Evolutionary conservation across 2,329 filamentous ascomycete species (phyloP).

Genomic region (Lecanoromycetidae sp.): DNA sequence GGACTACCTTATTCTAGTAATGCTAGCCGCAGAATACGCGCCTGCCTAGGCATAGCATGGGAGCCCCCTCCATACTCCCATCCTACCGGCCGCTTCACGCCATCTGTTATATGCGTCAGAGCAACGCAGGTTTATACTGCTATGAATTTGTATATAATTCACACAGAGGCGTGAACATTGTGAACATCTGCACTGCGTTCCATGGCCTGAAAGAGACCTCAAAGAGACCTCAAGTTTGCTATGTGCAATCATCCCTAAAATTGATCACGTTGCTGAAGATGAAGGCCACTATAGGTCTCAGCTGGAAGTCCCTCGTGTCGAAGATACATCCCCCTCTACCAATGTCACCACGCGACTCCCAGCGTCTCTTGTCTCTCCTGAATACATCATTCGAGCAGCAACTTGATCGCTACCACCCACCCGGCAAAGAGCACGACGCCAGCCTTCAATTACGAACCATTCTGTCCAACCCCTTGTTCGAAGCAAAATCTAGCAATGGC

Average conservation of each 20-base stretch:
- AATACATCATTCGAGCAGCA: conserved; percentile 52
- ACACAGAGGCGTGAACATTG: too few relatives aligned
- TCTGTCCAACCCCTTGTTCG: conserved; percentile 39
- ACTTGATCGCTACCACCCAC: conserved; percentile 47
- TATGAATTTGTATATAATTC: too few relatives aligned
- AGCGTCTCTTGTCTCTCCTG: conserved; percentile 47
- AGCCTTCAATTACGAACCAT: conserved; percentile 39
- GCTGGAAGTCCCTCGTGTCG: conserved; percentile 38
- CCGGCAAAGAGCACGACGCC: conserved; percentile 20
- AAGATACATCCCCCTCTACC: conserved; percentile 43
- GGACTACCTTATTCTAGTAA: conserved; percentile 2
- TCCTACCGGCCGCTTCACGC: too few relatives aligned
- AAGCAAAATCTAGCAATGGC: background rate
- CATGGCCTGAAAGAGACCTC: too few relatives aligned
- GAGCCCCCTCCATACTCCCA: too few relatives aligned
- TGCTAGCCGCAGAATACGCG: background rate
- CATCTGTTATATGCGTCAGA: too few relatives aligned
- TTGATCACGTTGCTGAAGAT: too few relatives aligned
- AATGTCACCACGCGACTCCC: conserved; percentile 44
- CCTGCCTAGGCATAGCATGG: too few relatives aligned
- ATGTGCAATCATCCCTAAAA: background rate
- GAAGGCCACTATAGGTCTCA: conserved; percentile 38
- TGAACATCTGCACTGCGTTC: too few relatives aligned
- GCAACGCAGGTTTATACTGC: too few relatives aligned
- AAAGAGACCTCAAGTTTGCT: too few relatives aligned